These are phyloP conservation scores for Gossypium raimondii DNA, from an alignment of 345 rosid genomes.

Conservation along the genomic window DNA sequence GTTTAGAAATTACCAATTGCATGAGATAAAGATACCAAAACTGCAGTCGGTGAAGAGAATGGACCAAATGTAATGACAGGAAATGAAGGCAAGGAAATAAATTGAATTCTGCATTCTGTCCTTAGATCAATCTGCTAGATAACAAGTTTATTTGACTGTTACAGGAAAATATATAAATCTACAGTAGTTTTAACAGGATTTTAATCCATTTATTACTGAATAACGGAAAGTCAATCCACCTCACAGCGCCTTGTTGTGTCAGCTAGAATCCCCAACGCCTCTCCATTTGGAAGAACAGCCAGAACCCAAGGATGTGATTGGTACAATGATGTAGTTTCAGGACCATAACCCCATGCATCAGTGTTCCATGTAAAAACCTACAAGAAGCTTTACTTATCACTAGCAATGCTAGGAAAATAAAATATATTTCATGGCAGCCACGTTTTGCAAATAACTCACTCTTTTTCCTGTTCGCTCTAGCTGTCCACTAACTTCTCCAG, in stretches of 20 bases:
- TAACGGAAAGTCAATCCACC: conserved; percentile 36
- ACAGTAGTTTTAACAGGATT: not conserved
- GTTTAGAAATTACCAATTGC: conserved; percentile 61
- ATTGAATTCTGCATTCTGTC: conserved; percentile 44
- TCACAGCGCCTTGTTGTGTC: conserved; percentile 83
- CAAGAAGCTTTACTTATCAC: not conserved
- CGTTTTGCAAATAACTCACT: conserved; percentile 36
- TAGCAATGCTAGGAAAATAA: not conserved
- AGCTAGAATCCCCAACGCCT: conserved; percentile 83
- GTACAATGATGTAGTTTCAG: conserved; percentile 81
- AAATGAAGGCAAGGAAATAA: conserved; percentile 53
- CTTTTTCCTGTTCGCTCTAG: conserved; percentile 89
- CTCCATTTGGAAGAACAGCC: conserved; percentile 80
- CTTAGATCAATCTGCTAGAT: conserved; percentile 77
- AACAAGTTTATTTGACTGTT: conserved; percentile 14
- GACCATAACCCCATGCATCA: conserved; percentile 82
- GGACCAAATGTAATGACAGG: conserved; percentile 90
- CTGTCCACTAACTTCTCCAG: conserved; percentile 94
- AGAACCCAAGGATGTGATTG: conserved; percentile 98
- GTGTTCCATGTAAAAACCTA: conserved; percentile 93
- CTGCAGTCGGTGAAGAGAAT: conserved; percentile 63
- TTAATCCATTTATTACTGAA: not conserved
- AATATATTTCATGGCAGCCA: not conserved
- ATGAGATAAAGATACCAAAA: conserved; percentile 64
- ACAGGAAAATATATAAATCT: conserved; percentile 3